A percentile compares a stretch with the other conserved stretches of the same genome.
Evolutionary conservation across 805 yeast species (phyloP).

Genomic region (Saccharomycopsis olivae): DNA sequence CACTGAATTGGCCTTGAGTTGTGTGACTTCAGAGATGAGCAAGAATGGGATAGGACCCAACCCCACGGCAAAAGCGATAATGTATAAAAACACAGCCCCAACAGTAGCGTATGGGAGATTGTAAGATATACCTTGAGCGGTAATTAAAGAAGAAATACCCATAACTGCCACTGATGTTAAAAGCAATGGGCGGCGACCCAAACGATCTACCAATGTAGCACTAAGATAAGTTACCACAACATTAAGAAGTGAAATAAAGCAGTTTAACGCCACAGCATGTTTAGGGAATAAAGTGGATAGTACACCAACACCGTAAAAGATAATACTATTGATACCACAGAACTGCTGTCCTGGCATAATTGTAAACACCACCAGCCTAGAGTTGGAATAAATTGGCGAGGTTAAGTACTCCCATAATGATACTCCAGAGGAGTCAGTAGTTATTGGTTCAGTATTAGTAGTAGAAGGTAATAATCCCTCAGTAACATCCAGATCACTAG

Average conservation of each 20-base stretch:
- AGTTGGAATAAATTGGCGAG: conserved; percentile 4
- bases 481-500: neutral
- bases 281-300: conserved; percentile 59
- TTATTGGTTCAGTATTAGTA: too few species aligned
- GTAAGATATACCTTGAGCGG: conserved; percentile 55
- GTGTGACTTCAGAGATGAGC: conserved; percentile 81
- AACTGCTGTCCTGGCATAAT: conserved; percentile 81
- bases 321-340: conserved; percentile 85
- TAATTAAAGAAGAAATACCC: conserved; percentile 51
- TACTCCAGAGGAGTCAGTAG: too few species aligned
- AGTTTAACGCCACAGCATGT: conserved; percentile 60
- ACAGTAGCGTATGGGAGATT: conserved; percentile 42
- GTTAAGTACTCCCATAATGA: conserved; percentile 9
- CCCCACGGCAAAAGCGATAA: conserved; percentile 82
- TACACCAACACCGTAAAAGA: conserved; percentile 87
- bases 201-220: conserved; percentile 62
- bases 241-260: conserved; percentile 66
- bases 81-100: conserved; percentile 58
- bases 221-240: conserved; percentile 63
- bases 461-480: neutral
- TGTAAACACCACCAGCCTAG: conserved; percentile 51
- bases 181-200: conserved; percentile 69
- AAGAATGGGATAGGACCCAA: conserved; percentile 94
- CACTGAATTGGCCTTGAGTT: conserved; percentile 61
- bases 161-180: conserved; percentile 55